phyloP scores from a whole-genome alignment of 2,329 filamentous ascomycete genomes.

The Cercospora beticola region DNA sequence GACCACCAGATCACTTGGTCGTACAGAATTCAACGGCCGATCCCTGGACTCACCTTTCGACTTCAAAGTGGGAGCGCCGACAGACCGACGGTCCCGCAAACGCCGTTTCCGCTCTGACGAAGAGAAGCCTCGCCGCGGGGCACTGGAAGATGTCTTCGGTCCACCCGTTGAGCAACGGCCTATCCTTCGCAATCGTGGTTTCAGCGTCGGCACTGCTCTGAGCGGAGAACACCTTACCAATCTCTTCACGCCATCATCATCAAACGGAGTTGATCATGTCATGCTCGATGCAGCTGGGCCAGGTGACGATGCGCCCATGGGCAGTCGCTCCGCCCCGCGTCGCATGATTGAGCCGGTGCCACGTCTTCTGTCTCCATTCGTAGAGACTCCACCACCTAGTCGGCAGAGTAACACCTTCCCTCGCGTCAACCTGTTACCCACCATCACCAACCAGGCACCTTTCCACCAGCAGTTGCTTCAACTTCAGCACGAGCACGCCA shows the following conservation, averaged over 20 bases:
- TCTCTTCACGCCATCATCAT: constrained; percentile 51
- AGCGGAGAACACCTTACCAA: constrained; percentile 53
- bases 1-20: constrained; percentile 36
- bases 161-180: constrained; percentile 54
- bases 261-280: constrained; percentile 28
- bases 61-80: constrained; percentile 50
- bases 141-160: constrained; percentile 49
- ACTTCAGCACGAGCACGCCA: constrained; percentile 30
- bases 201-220: constrained; percentile 59
- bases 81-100: constrained; percentile 56
- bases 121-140: constrained; percentile 47
- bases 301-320: constrained; percentile 23
- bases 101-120: constrained; percentile 58
- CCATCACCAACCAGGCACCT: constrained; percentile 31
- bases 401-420: constrained; percentile 49
- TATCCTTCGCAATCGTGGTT: constrained; percentile 60
- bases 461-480: constrained; percentile 36
- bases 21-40: constrained; percentile 34
- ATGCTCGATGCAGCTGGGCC: constrained; percentile 34
- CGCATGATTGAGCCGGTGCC: constrained; percentile 43
- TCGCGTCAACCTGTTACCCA: constrained; percentile 39
- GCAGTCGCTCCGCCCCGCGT: constrained; percentile 36
- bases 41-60: constrained; percentile 55
- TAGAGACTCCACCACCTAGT: constrained; percentile 38
- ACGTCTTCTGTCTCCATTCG: constrained; percentile 51